A percentile compares a stretch with the other conserved stretches of the same genome.
Conservation (phyloP, 2,329 filamentous ascomycete species). For the Incumbomyces lentus region DNA sequence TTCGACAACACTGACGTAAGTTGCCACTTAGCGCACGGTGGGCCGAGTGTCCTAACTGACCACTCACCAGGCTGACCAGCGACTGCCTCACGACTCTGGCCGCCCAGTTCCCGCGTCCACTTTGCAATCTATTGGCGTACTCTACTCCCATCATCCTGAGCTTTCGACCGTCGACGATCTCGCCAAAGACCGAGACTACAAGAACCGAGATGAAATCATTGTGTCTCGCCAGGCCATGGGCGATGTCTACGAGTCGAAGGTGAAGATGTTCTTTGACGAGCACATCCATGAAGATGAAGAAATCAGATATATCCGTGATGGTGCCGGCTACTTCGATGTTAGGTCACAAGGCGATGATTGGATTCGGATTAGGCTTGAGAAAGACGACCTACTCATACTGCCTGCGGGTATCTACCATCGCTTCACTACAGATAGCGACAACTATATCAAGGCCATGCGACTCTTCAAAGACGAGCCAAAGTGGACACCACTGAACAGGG, state of each 20-base stretch:
- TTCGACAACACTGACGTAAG: constrained; percentile 55
- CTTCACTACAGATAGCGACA: constrained; percentile 85
- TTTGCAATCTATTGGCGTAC: constrained; percentile 65
- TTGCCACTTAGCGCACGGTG: constrained; percentile 5
- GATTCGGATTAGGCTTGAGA: constrained; percentile 76
- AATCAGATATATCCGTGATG: constrained; percentile 86
- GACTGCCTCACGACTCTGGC: constrained; percentile 78
- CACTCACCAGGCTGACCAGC: constrained; percentile 70
- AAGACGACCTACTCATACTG: constrained; percentile 83
- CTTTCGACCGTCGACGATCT: constrained; percentile 61
- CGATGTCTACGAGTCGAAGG: constrained; percentile 80
- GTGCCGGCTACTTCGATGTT: constrained; percentile 88
- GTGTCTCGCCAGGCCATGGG: constrained; percentile 82
- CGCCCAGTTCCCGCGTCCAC: constrained; percentile 53
- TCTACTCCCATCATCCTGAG: constrained; percentile 60
- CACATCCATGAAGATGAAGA: constrained; percentile 98
- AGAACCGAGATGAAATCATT: constrained; percentile 86
- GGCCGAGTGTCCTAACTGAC: constrained; percentile 2
- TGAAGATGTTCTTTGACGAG: constrained; percentile 87
- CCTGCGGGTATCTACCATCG: constrained; percentile 94
- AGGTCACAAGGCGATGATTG: constrained; percentile 72
- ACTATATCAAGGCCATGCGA: constrained; percentile 91
- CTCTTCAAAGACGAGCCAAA: constrained; percentile 98
- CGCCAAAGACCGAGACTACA: constrained; percentile 68
- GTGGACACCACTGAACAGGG: constrained; percentile 88